Conservation (phyloP, 2,329 filamentous ascomycete species). For the Microdochium nivale region DNA sequence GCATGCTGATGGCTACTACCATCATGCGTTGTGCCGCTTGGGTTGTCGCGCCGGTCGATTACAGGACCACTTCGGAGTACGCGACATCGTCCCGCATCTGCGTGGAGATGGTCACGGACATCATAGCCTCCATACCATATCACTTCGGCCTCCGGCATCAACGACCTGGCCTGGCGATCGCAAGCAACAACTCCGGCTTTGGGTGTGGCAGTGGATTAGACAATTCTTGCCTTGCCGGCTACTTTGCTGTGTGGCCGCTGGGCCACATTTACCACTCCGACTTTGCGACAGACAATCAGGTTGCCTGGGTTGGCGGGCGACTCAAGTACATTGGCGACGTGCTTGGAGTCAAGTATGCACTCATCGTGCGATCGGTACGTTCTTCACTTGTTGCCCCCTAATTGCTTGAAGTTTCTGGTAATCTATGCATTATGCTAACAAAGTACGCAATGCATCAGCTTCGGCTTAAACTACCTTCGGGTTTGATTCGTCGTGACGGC, state of each 20-base stretch:
- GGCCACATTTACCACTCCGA: constrained; percentile 46
- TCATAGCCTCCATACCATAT: constrained; percentile 53
- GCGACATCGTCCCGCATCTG: constrained; percentile 42
- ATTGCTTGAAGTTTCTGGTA: too few species aligned
- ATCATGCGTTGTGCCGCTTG: constrained; percentile 52
- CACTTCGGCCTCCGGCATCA: constrained; percentile 50
- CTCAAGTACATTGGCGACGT: constrained; percentile 45
- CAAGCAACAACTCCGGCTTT: constrained; percentile 33
- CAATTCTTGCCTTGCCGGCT: constrained; percentile 47
- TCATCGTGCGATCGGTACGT: constrained; percentile 43
- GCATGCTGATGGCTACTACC: constrained; percentile 45
- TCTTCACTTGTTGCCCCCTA: neutral
- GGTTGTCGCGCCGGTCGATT: constrained; percentile 51
- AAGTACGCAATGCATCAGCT: neutral
- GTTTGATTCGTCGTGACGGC: neutral
- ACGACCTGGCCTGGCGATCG: constrained; percentile 29
- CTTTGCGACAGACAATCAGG: constrained; percentile 49
- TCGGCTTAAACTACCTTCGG: neutral
- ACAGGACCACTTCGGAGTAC: constrained; percentile 54
- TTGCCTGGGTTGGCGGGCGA: constrained; percentile 45
- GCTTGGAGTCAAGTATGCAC: constrained; percentile 50
- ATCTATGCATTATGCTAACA: neutral
- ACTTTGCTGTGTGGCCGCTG: constrained; percentile 52
- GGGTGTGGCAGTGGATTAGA: constrained; percentile 39
- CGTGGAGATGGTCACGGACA: constrained; percentile 45